Base-by-base conservation (phyloP, 208 protist species). In the Phytomonas francai region DNA sequence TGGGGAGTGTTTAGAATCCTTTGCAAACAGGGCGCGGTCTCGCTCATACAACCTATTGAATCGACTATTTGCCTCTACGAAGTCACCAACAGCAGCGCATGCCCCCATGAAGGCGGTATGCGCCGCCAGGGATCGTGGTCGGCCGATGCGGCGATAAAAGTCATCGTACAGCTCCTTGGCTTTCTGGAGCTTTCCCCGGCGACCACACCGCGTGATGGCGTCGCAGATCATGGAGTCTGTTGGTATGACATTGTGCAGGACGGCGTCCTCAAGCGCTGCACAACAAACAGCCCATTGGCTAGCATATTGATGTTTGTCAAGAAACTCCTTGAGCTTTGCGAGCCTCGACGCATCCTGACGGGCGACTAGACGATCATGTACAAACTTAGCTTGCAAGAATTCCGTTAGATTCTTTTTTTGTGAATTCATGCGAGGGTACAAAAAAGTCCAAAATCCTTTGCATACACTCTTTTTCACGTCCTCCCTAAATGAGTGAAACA, bases 51-150 rank as follows among this genome's bases (percentile, higher is more conserved):
- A 75, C 31, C 29, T 54, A 1, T 74, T 6, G 58, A 87, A 81
- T 45, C 87, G 81, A 31, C 63, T 34, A 34, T 75, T 72, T 19
- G 84, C 84, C 67, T 80, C 81, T 19, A 45, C 45, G 31, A 87
- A 90, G 56, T 86, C 69, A 19, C 76, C 79, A 60, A 69, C 68
- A 39, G 76, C 72, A 1, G 79, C 81, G 57, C 84, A 90, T 27
- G 84, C 84, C n/a, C 70, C 63, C 78, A 90, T 85, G 64, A 81
- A 90, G 22, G 78, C 73, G 2, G 87, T 73, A 63, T 90, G 84
- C 25, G 81, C 78, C 8, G 72, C 64, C 12, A 81, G 65, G 1
- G 84, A 70, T 22, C 84, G 84, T 0, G 84, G 73, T 28, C 71
- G 71, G 5, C 76, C 71, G 3, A 87, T 42, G 22, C 70, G 70